phyloP scores from a whole-genome alignment of 1,284 basidiomycete genomes.

The Phlebopus sp. region DNA sequence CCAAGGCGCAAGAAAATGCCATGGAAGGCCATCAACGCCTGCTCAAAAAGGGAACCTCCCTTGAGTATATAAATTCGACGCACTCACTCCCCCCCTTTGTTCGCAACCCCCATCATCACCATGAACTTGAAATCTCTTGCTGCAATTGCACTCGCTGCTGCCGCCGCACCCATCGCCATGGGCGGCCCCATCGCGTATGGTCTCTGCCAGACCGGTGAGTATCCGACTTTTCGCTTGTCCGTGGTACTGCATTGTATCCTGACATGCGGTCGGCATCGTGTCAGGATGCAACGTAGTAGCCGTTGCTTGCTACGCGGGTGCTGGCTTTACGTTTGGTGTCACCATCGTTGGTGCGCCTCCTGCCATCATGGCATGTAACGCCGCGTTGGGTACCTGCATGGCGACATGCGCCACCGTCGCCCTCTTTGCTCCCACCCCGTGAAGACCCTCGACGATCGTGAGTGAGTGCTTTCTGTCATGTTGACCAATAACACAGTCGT shows the following conservation, averaged over 20 bases:
- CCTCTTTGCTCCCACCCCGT: conserved; percentile 31
- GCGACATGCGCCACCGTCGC: conserved; percentile 38
- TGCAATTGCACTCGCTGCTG: conserved; percentile 19
- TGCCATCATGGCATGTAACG: conserved; percentile 49
- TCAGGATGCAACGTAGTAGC: conserved; percentile 52
- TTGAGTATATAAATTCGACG: conserved; percentile 10
- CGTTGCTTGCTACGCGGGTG: conserved; percentile 52
- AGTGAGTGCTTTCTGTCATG: background rate
- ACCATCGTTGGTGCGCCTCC: conserved; percentile 44
- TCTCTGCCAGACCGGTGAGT: conserved; percentile 47
- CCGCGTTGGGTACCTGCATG: conserved; percentile 46
- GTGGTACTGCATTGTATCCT: background rate
- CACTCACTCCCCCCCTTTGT: background rate
- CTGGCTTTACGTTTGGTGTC: conserved; percentile 50
- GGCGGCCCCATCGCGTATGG: conserved; percentile 46
- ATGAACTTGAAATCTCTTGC: conserved; percentile 29
- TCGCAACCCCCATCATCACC: background rate
- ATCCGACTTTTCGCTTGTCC: background rate
- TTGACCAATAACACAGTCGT: no score
- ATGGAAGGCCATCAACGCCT: no score
- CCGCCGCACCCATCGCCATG: conserved; percentile 19
- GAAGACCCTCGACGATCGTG: conserved; percentile 1
- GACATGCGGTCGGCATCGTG: background rate
- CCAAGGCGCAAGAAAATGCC: no score
- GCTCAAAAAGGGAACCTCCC: no score